Percentiles rank a stretch among this genome's conserved stretches.
Conservation (phyloP, 2,329 filamentous ascomycete species). For the Tolypocladium nubicola region DNA sequence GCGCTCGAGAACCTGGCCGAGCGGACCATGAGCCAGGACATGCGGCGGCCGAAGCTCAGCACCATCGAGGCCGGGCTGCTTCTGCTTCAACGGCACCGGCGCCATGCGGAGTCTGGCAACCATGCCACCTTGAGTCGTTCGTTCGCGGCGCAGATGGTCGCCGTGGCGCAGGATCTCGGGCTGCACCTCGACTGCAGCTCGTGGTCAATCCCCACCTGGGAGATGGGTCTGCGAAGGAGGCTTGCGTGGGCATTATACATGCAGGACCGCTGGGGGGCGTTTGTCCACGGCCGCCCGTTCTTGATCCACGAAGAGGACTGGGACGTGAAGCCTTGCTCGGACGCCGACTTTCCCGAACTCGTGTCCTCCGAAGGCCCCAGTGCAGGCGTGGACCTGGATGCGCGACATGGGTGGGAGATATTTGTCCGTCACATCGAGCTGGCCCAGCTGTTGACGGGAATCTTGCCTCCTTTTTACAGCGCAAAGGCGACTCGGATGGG, state of each 20-base stretch:
- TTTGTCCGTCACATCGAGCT: slow-evolving; percentile 41
- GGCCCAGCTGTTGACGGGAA: slow-evolving; percentile 39
- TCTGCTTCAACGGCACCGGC: slow-evolving; percentile 36
- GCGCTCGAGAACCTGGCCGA: slow-evolving; percentile 27
- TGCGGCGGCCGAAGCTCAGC: slow-evolving; percentile 42
- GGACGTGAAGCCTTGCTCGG: slow-evolving; percentile 31
- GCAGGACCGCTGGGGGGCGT: slow-evolving; percentile 52
- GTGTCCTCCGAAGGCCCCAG: slow-evolving; percentile 22
- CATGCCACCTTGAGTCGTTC: slow-evolving; percentile 27
- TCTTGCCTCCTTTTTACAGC: slow-evolving; percentile 37
- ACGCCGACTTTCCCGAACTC: slow-evolving; percentile 28
- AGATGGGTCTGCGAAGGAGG: slow-evolving; percentile 48
- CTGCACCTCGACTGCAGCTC: slow-evolving; percentile 49
- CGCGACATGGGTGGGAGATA: slow-evolving; percentile 32
- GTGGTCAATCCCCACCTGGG: slow-evolving; percentile 55
- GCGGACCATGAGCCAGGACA: slow-evolving; percentile 33
- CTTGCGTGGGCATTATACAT: slow-evolving; percentile 55
- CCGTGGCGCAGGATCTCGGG: slow-evolving; percentile 46
- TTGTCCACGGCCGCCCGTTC: slow-evolving; percentile 46
- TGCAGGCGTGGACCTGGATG: slow-evolving; percentile 28
- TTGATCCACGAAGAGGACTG: slow-evolving; percentile 44
- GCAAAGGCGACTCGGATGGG: slow-evolving; percentile 17
- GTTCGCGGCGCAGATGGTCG: slow-evolving; percentile 42
- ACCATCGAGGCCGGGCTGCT: slow-evolving; percentile 44
- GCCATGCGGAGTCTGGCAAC: slow-evolving; percentile 19